Base-by-base conservation (phyloP, 1,284 basidiomycete genomes). In the Mycena sp. region DNA sequence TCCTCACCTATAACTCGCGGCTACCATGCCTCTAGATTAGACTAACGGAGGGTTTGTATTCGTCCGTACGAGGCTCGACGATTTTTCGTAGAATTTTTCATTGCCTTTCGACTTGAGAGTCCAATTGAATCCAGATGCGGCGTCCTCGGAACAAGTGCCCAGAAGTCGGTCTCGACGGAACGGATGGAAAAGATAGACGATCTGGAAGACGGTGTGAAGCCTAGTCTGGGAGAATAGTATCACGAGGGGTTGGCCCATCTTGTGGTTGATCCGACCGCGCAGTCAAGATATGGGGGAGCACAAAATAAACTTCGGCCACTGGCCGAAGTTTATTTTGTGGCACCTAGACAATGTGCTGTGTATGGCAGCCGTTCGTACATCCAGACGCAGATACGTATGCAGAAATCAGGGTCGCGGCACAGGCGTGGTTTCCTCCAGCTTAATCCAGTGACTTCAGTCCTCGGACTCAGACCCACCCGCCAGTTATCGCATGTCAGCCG, bases 181-280 rank as follows among this genome's bases (percentile, higher is more conserved):
- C n/a, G n/a, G n/a, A n/a, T n/a, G 35, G 37, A 49, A 32, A 35
- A 29, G 53, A 56, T 49, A 51, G 53, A 32, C 46, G 54, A 48
- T 63, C 61, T 63, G 44, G 61, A 63, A 58, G 45, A 29, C 17
- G 11, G 10, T 28, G 26, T n/a, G 21, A 16, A 58, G 35, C 29
- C 35, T n/a, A n/a, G n/a, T n/a, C n/a, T n/a, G 44, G 25, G 61
- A 21, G 29, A 44, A 45, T 30, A 26, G 29, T 58, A 63, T 63
- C 61, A 63, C 61, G 45, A 30, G 62, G 28, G 29, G 9, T 57
- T 28, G 21, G 23, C n/a, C 4, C 32, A 54, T 28, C 28, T 12
- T 26, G 35, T 30, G 43, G 41, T 49, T 58, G 62, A 58, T 64
- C 62, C 62, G 62, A 28, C 51, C 40, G 62, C 49, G 50, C 57